phyloP scores from a whole-genome alignment of 345 rosid species.

The Pistacia atlantica region DNA sequence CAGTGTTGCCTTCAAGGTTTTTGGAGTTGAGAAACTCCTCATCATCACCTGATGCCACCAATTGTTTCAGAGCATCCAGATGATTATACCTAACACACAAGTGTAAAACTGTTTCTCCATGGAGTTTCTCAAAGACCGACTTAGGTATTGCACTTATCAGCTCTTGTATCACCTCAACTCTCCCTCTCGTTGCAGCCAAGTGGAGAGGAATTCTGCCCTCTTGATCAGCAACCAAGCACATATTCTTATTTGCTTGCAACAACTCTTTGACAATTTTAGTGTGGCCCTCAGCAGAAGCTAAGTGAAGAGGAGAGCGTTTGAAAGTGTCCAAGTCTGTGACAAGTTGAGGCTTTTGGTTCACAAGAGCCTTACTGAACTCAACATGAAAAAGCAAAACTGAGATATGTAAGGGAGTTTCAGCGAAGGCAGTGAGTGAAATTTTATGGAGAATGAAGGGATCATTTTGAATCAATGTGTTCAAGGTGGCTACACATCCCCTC shows the following conservation, averaged over 20 bases:
- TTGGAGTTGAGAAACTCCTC: slow-evolving; percentile 19
- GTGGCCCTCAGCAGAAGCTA: slow-evolving; percentile 29
- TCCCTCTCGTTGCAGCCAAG: slow-evolving; percentile 24
- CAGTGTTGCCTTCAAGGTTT: slow-evolving; percentile 29
- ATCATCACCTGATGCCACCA: slow-evolving; percentile 14
- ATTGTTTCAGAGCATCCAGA: slow-evolving; percentile 24
- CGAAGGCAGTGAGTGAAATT: slow-evolving; percentile 7
- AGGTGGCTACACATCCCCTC: slow-evolving; percentile 17
- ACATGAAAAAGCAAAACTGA: slow-evolving; percentile 26
- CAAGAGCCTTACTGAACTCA: slow-evolving; percentile 17
- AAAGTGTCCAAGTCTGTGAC: slow-evolving; percentile 22
- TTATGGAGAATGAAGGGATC: slow-evolving; percentile 24
- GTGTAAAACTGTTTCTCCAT: slow-evolving; percentile 32
- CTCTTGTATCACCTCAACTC: slow-evolving; percentile 21
- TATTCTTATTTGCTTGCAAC: neutral
- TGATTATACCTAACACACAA: slow-evolving; percentile 25
- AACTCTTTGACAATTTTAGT: slow-evolving; percentile 16
- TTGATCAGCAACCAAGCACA: slow-evolving; percentile 11
- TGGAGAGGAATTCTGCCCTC: slow-evolving; percentile 34
- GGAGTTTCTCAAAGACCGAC: neutral
- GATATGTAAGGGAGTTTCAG: slow-evolving; percentile 23
- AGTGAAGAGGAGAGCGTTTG: slow-evolving; percentile 31
- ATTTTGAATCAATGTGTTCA: slow-evolving; percentile 9
- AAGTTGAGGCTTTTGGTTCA: slow-evolving; percentile 16
- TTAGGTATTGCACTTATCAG: neutral